Evolutionary conservation across 345 rosid genomes (phyloP).

Genomic region (Dovyalis caffra): DNA sequence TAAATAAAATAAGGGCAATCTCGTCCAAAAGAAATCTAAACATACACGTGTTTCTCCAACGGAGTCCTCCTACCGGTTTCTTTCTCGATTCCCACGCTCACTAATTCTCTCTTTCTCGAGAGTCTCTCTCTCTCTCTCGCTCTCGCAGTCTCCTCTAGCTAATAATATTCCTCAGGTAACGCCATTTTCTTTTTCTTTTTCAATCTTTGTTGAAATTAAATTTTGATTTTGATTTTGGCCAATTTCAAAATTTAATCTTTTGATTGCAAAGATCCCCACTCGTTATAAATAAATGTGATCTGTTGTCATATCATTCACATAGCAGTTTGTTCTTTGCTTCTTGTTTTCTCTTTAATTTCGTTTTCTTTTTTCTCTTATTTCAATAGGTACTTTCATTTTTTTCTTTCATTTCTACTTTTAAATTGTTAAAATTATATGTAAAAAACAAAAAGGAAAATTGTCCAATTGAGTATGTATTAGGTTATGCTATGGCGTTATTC

Average conservation of each 20-base stretch:
- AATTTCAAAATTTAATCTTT: not conserved
- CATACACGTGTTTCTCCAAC: conserved; percentile 3
- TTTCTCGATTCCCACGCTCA: conserved; percentile 16
- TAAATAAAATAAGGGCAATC: not conserved
- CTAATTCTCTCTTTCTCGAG: not conserved
- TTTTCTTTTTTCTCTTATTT: not conserved
- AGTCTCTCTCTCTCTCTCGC: not conserved
- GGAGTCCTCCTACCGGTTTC: not conserved
- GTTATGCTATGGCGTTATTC: not conserved
- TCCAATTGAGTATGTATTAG: not conserved
- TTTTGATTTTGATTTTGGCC: not conserved
- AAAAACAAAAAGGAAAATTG: too few relatives aligned
- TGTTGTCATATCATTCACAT: not conserved
- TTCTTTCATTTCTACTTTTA: not conserved
- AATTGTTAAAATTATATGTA: too few relatives aligned
- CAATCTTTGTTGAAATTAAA: not conserved
- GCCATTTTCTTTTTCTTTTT: not conserved
- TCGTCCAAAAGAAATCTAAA: not conserved
- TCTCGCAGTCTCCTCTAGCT: not conserved
- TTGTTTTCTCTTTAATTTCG: not conserved
- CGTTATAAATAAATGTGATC: not conserved
- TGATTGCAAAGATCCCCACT: too few relatives aligned
- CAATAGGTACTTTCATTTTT: not conserved
- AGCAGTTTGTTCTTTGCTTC: not conserved
- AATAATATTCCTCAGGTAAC: not conserved